Evolutionary conservation across 2,329 filamentous ascomycete species (phyloP).

Genomic region (Xylaria sp.): DNA sequence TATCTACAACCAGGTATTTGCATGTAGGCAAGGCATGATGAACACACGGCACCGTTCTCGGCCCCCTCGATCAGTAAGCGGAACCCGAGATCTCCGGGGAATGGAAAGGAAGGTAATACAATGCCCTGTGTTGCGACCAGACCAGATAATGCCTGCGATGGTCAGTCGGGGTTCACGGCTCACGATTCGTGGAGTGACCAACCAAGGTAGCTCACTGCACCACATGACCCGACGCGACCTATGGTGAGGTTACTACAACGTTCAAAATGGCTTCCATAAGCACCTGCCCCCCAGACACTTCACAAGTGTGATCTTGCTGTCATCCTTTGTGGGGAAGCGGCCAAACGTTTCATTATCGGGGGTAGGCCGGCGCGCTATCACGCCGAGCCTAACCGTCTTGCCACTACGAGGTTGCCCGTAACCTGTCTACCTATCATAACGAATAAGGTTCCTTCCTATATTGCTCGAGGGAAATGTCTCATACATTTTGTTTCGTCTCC

Average conservation of each 20-base stretch:
- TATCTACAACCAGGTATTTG: background rate
- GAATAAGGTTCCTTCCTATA: constrained; percentile 27
- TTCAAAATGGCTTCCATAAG: constrained; percentile 27
- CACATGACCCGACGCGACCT: constrained; percentile 33
- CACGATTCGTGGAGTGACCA: constrained; percentile 26
- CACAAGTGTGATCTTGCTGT: constrained; percentile 24
- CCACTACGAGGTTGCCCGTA: constrained; percentile 17
- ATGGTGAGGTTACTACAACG: constrained; percentile 34
- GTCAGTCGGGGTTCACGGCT: constrained; percentile 25
- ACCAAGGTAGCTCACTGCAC: constrained; percentile 29
- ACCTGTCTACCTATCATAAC: constrained; percentile 30
- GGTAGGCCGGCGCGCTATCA: constrained; percentile 28
- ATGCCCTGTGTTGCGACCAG: constrained; percentile 10
- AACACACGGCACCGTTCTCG: constrained; percentile 4
- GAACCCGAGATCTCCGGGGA: constrained; percentile 33
- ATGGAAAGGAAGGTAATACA: constrained; percentile 10
- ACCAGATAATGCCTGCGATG: constrained; percentile 10
- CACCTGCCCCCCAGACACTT: constrained; percentile 25
- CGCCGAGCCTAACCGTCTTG: constrained; percentile 20
- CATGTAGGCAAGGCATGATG: constrained; percentile 3
- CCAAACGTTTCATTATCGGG: constrained; percentile 39
- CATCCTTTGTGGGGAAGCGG: constrained; percentile 26
- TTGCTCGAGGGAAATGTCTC: constrained; percentile 12
- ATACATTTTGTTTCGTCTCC: constrained; percentile 12
- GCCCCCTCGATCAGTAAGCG: constrained; percentile 26